Base-by-base conservation (phyloP, 441 rosid genomes). In the Sinapis alba region DNA sequence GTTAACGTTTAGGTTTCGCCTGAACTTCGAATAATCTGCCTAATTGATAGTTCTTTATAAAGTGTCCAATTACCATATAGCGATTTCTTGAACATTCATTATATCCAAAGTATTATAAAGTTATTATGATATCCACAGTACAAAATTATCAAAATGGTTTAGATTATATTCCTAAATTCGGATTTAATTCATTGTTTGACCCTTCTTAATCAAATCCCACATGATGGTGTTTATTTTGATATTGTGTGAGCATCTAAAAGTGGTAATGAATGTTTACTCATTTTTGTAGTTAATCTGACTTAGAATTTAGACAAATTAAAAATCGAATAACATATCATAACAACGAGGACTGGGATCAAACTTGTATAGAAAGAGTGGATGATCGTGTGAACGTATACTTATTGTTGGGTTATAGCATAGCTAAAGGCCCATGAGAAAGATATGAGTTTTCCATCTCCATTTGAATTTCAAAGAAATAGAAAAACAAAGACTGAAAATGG, bases 341-440 rank as follows among this genome's bases (percentile, higher is more conserved):
- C 3, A 4, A 41, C 13, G 9, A 1, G 34, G 10, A 30, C 7
- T n/a, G 51, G 51, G 45, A 38, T 38, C 15, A 58, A 69, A 50
- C 24, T 50, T 16, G 10, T 19, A 45, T 15, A 7, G 56, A 50
- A 3, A 50, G 56, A 50, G 11, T 38, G 45, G 45, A 4, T 38
- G 45, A 38, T 38, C 56, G 0, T 18, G 23, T 50, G 6, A 18
- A 50, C 3, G 11, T 50, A 60, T 30, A 26, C 6, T 24, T 57
- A 56, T 47, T 60, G 7, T 13, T 20, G 53, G 51, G 47, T 62
- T 19, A 36, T 69, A 36, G 0, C 12, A 53, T 32, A 6, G 0
- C 38, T 32, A 68, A 54, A 68, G n/a, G 72, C 32, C 38, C 64
- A 59, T 8, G 7, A 7, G 56, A 23, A 68, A 24, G 36, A 69